These are phyloP conservation scores for Aegilops speltoides DNA, from an alignment of 176 grass and related monocot genomes.

Conservation along the genomic window DNA sequence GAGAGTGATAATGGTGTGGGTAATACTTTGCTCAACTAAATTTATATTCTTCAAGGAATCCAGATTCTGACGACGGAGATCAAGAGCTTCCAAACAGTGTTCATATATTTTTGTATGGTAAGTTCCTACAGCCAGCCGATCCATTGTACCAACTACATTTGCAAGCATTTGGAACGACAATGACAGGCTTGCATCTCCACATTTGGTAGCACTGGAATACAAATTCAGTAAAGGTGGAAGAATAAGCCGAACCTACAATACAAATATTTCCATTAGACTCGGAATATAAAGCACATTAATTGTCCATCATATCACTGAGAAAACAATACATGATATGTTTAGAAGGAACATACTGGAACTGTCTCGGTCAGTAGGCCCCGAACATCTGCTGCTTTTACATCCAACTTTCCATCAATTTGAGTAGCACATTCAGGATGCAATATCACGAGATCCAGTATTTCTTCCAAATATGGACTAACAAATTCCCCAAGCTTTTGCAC, in stretches of 20 bases:
- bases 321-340: background rate
- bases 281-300: background rate
- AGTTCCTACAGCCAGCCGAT: conserved; percentile 67
- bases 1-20: conserved; percentile 61
- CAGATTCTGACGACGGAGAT: conserved; percentile 66
- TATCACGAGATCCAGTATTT: conserved; percentile 68
- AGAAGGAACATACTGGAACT: conserved; percentile 79
- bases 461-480: conserved; percentile 84
- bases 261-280: conserved; percentile 31
- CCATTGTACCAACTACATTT: conserved; percentile 69
- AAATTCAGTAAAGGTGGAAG: conserved; percentile 66
- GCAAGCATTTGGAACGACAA: conserved; percentile 76
- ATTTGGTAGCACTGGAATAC: conserved; percentile 59
- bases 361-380: conserved; percentile 64
- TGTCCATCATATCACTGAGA: conserved; percentile 7
- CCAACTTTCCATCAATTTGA: conserved; percentile 55
- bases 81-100: conserved; percentile 75
- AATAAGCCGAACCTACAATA: conserved; percentile 75
- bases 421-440: conserved; percentile 62
- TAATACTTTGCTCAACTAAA: conserved; percentile 73
- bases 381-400: conserved; percentile 64
- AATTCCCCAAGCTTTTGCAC: conserved; percentile 79
- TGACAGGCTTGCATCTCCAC: conserved; percentile 69
- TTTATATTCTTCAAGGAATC: conserved; percentile 66
- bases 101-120: conserved; percentile 87